phyloP scores from a whole-genome alignment of 768 basidiomycete species.

The Mycena alexandri region DNA sequence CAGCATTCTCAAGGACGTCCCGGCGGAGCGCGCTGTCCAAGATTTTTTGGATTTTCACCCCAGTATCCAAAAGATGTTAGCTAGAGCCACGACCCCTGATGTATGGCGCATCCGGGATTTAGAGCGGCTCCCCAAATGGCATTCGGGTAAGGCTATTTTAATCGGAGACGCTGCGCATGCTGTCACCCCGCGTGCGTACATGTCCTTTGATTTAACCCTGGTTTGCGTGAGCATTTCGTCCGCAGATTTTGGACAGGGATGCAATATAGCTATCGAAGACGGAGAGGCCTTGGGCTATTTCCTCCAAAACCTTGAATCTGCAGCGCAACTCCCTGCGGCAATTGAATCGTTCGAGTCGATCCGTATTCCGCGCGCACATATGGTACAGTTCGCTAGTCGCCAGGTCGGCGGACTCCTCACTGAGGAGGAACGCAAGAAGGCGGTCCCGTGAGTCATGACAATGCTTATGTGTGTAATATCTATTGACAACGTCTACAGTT shows the following conservation, averaged over 20 bases:
- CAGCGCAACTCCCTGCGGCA: conserved; percentile 18
- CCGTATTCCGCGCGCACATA: conserved; percentile 31
- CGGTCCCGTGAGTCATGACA: conserved; percentile 20
- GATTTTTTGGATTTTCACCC: conserved; percentile 32
- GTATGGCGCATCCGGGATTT: conserved; percentile 38
- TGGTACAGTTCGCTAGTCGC: conserved; percentile 33
- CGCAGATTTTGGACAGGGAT: conserved; percentile 42
- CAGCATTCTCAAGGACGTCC: conserved; percentile 29
- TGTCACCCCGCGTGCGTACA: conserved; percentile 27
- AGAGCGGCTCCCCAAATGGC: conserved; percentile 21
- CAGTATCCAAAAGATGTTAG: conserved; percentile 25
- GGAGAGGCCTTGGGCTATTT: conserved; percentile 49
- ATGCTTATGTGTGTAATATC: neutral
- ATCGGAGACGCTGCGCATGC: conserved; percentile 37
- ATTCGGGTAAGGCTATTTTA: conserved; percentile 26
- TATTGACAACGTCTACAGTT: conserved; percentile 3
- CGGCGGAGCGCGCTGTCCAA: conserved; percentile 20
- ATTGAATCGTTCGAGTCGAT: conserved; percentile 22
- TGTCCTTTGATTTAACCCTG: neutral
- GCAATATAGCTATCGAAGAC: conserved; percentile 51
- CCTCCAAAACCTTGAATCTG: conserved; percentile 35
- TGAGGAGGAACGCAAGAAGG: conserved; percentile 27
- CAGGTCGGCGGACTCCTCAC: conserved; percentile 25
- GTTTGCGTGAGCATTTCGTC: neutral
- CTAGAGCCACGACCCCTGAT: conserved; percentile 22